Base-by-base conservation (phyloP, 1,284 basidiomycete genomes). In the Tremellales sp. region DNA sequence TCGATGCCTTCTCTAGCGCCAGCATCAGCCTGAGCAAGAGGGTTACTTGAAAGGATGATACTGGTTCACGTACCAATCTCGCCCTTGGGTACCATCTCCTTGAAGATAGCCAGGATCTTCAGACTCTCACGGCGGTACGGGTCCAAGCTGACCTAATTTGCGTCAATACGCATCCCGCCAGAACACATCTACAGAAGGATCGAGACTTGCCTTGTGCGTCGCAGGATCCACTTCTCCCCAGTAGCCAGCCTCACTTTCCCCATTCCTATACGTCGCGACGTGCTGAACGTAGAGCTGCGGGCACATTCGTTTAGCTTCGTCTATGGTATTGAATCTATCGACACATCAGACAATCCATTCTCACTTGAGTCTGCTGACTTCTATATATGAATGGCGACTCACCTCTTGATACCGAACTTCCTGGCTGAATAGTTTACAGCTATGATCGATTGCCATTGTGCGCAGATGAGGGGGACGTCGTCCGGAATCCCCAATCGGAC, bases 401-500 rank as follows among this genome's bases (percentile, higher is more conserved):
- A 67, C 62, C 92, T 77, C 19, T 87, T 89, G 64, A 98, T 93
- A 3, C 86, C 93, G 62, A 81, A 94, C 64, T 84, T 84, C 50
- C 94, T 80, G 0, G 96, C 94, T 3, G 91, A 86, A 68, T 98
- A 98, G 73, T 93, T 96, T 56, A 98, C 87, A 0, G 96, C 96
- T 53, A 99, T 98, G 60, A 81, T 72, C 15, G 76, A 76, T 45
- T 89, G 82, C 96, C 96, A 98, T 68, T 98, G 94, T 41, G 87
- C 82, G 4, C 96, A 93, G 8, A 93, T 89, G 12, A 97, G 78
- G 0, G 94, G 92, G 2, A 82, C 79, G 27, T 82, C 80, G 47
- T 72, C 68, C 52, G 87, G 84, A 11, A 91, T 75, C 0, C 82
- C 83, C 0, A 96, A 81, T 24, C 91, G 80, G 41, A 87, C 81